phyloP scores from a whole-genome alignment of 2,329 filamentous ascomycete genomes.

The Mariannaea elegans region DNA sequence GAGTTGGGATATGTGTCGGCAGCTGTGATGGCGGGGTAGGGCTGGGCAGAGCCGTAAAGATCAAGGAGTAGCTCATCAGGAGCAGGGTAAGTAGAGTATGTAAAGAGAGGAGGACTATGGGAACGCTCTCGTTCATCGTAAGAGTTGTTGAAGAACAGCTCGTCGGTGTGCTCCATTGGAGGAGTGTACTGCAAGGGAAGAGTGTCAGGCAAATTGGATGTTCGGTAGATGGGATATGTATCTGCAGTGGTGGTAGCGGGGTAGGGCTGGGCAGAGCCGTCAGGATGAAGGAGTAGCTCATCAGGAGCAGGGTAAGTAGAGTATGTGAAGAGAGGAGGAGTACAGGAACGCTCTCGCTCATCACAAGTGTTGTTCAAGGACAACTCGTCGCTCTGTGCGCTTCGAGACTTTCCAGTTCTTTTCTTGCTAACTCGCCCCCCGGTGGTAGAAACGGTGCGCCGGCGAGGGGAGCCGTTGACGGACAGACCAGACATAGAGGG shows the following conservation, averaged over 20 bases:
- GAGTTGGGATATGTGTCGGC: constrained; percentile 65
- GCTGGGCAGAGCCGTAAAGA: constrained; percentile 63
- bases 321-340: constrained; percentile 75
- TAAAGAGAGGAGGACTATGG: constrained; percentile 75
- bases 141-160: constrained; percentile 68
- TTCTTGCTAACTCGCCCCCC: constrained; percentile 43
- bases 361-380: constrained; percentile 70
- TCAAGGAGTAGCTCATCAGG: constrained; percentile 71
- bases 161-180: constrained; percentile 69
- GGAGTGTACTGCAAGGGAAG: constrained; percentile 68
- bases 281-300: constrained; percentile 68
- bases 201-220: constrained; percentile 64
- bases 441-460: constrained; percentile 33
- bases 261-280: constrained; percentile 63
- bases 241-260: constrained; percentile 60
- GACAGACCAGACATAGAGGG: constrained; percentile 31
- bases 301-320: constrained; percentile 74
- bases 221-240: constrained; percentile 65
- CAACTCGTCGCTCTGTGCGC: constrained; percentile 62
- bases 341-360: constrained; percentile 74
- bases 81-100: constrained; percentile 72
- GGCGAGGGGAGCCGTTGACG: constrained; percentile 40
- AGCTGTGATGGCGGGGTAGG: constrained; percentile 62
- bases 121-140: constrained; percentile 75
- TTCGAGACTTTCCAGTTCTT: constrained; percentile 29